Base-by-base conservation (phyloP, 1,139 yeast species). In the Saccharomycopsis phalli region DNA sequence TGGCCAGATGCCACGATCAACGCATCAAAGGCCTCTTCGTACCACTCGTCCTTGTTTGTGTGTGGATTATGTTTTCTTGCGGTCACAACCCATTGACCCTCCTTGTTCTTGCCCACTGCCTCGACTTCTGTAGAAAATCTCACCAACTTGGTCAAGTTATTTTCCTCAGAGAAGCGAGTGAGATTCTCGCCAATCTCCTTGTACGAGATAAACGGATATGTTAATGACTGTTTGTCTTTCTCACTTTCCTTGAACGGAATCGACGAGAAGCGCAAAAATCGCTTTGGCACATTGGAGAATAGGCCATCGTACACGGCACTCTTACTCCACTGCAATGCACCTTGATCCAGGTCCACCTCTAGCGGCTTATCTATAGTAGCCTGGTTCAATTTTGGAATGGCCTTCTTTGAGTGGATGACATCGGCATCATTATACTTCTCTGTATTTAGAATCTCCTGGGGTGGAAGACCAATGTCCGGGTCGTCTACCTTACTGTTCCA, bases 1-100 rank as follows among this genome's bases (percentile, higher is more conserved):
- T 68, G 65, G 1, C 77, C 76, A 39, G 59, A 63, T n/a, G 72
- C 72, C n/a, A 68, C 53, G 7, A 67, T 54, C 32, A 70, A 59
- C n/a, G 68, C 70, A 48, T 69, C 74, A 46, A 64, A 57, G 2
- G 49, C 43, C 46, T 60, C 68, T 4, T 51, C 47, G 37, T 60
- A 61, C 63, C 59, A 59, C 23, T 53, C 38, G 45, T 54, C 58
- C 23, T 48, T 38, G 34, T 40, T 53, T 20, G 29, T 40, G 14
- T 46, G 52, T 3, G 52, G 55, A 17, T 48, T 47, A 20, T 48
- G 52, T 10, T 47, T 50, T 49, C 63, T 59, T 19, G 59, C 52
- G 5, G 60, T 59, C 14, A 71, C 44, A 0, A 46, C 49, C 72
- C 74, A 69, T 50, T 67, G 63, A 2, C 49, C 47, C 3, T 2